A percentile compares a stretch with the other conserved stretches of the same genome.
Conservation (phyloP, 345 rosid genomes). For the Rhodomyrtus tomentosa region DNA sequence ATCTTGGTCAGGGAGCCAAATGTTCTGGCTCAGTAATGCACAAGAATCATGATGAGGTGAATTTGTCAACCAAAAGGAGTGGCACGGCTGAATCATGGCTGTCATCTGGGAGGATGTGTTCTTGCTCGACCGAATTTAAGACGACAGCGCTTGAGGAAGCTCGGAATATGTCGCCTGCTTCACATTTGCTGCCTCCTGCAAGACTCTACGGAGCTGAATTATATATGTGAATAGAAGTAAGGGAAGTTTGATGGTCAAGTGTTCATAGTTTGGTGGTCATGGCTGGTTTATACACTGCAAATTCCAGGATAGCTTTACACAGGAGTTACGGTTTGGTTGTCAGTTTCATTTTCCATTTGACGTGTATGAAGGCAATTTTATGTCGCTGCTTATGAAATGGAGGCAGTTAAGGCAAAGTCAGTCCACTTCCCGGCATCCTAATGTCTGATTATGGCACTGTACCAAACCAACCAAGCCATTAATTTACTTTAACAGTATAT, state of each 20-base stretch:
- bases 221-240: neutral
- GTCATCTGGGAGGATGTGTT: neutral
- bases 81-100: neutral
- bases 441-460: neutral
- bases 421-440: neutral
- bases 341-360: conserved; percentile 15
- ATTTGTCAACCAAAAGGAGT: neutral
- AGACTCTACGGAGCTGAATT: neutral
- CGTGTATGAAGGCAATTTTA: neutral
- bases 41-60: neutral
- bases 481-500: neutral
- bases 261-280: neutral
- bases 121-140: neutral
- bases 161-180: neutral
- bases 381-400: neutral
- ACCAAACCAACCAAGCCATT: too few species aligned
- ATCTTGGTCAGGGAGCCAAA: neutral
- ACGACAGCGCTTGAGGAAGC: neutral
- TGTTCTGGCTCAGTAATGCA: neutral
- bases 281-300: neutral
- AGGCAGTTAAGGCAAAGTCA: neutral
- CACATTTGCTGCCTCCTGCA: neutral
- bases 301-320: neutral
- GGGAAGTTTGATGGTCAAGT: neutral
- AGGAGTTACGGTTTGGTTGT: neutral